Evolutionary conservation across 2,329 filamentous ascomycete species (phyloP), one percentile per base, ranked within the genome.

Genomic region (Colletotrichum euphorbiae): DNA sequence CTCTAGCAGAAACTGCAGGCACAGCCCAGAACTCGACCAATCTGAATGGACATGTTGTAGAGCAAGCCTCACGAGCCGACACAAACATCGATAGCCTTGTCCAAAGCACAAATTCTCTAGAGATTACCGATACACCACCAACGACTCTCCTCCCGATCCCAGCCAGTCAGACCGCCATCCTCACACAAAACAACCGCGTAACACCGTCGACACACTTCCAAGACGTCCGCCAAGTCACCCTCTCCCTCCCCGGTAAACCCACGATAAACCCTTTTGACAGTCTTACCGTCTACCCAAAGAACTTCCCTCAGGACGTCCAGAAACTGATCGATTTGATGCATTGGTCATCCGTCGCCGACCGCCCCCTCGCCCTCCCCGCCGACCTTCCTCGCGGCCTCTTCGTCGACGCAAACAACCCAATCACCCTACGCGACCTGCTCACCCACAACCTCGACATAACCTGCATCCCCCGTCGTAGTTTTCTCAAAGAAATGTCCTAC

Each of bases 371-470:
- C 21, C 50, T 68, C 11, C 36, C 48, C 11, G 63, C 50, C 52
- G 59, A 38, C 36, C 56, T 69, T n/a, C 72, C 75, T 73, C 46
- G 67, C 70, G 62, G 77, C 73, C 72, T 84, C 68, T 75, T 78
- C 74, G 73, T 80, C 69, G 74, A 83, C 3, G 69, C 79, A 65
- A 75, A 75, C 70, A 24, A 21, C n/a, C 12, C 46, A 6, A 80
- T 76, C 72, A 97, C 94, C 0, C 79, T 98, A 1, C 89, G 95
- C 31, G 84, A 87, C 46, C 86, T 99, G 1, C 83, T 99, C 5
- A 90, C 89, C 3, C 90, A 97, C 75, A 92, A 94, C 73, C 84
- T 98, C 17, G 96, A 99, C 78, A 91, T 99, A 71, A 94, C 91
- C 66, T 90, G 93, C 3, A 95, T 98, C 52, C 96, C 96, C 0